Conservation (phyloP, 768 basidiomycete genomes). For the Chiua virens region DNA sequence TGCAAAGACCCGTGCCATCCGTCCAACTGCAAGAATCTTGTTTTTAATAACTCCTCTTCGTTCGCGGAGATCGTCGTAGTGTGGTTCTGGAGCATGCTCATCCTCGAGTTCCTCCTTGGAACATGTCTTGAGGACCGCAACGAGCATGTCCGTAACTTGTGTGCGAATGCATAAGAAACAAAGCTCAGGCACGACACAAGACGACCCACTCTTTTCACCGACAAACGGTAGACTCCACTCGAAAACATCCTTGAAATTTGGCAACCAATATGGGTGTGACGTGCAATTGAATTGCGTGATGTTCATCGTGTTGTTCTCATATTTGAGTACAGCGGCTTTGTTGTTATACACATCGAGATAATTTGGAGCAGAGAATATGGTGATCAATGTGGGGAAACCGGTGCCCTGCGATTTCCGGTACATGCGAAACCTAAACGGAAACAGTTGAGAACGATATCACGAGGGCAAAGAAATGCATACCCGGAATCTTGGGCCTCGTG, state of each 20-base stretch:
- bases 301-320: conserved; percentile 94
- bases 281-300: conserved; percentile 83
- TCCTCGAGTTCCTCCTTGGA: conserved; percentile 95
- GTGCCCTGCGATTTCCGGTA: conserved; percentile 90
- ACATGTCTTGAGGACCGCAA: conserved; percentile 93
- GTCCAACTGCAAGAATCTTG: no score
- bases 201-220: conserved; percentile 84
- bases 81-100: conserved; percentile 33
- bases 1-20: no score
- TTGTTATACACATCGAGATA: conserved; percentile 98
- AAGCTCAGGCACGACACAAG: neutral
- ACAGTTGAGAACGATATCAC: neutral
- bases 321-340: conserved; percentile 95
- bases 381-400: conserved; percentile 95
- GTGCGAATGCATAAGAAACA: neutral
- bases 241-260: conserved; percentile 97
- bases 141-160: conserved; percentile 97
- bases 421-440: conserved; percentile 73
- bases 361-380: conserved; percentile 98
- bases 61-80: conserved; percentile 32
- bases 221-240: conserved; percentile 98
- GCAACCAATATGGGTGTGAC: conserved; percentile 92
- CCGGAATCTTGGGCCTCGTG: conserved; percentile 98
- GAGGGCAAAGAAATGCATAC: conserved; percentile 40
- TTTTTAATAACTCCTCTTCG: no score